A percentile compares a stretch with the other conserved stretches of the same genome.
Evolutionary conservation across 2,329 filamentous ascomycete genomes (phyloP).

Genomic region (Didymella sp.): DNA sequence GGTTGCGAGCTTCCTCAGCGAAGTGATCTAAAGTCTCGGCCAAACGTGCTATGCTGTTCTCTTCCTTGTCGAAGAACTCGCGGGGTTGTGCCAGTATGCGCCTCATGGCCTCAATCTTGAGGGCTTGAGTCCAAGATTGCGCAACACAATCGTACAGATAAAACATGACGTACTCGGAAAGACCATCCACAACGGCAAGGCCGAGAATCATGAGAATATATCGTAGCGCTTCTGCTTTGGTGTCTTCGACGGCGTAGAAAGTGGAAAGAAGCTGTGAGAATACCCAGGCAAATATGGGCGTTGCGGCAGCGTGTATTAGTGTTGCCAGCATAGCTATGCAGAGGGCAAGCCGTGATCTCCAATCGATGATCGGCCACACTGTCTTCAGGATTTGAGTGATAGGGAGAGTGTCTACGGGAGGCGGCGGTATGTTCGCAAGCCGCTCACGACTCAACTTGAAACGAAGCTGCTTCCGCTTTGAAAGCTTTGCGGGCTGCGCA

Average conservation of each 20-base stretch:
- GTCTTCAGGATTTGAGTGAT: constrained; percentile 68
- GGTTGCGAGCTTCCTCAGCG: constrained; percentile 84
- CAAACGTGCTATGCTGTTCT: constrained; percentile 69
- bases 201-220: constrained; percentile 76
- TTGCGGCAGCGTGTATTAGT: constrained; percentile 69
- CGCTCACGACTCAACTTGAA: not conserved
- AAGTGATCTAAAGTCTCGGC: constrained; percentile 78
- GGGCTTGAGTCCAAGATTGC: constrained; percentile 76
- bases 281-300: constrained; percentile 77
- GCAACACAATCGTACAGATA: constrained; percentile 75
- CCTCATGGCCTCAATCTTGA: constrained; percentile 72
- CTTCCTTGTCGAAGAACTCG: constrained; percentile 76
- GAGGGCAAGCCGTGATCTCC: constrained; percentile 61
- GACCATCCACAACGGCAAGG: constrained; percentile 71
- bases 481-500: not conserved
- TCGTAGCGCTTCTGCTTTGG: constrained; percentile 57
- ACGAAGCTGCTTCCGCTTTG: constrained; percentile 4
- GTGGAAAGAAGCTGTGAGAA: constrained; percentile 75
- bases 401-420: constrained; percentile 22
- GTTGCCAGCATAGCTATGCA: constrained; percentile 67
- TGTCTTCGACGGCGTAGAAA: constrained; percentile 66
- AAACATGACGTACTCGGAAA: constrained; percentile 69
- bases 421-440: not conserved
- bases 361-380: constrained; percentile 70
- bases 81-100: constrained; percentile 77